phyloP scores from a whole-genome alignment of 768 basidiomycete species.

The Coprinopsis strossmayeri region DNA sequence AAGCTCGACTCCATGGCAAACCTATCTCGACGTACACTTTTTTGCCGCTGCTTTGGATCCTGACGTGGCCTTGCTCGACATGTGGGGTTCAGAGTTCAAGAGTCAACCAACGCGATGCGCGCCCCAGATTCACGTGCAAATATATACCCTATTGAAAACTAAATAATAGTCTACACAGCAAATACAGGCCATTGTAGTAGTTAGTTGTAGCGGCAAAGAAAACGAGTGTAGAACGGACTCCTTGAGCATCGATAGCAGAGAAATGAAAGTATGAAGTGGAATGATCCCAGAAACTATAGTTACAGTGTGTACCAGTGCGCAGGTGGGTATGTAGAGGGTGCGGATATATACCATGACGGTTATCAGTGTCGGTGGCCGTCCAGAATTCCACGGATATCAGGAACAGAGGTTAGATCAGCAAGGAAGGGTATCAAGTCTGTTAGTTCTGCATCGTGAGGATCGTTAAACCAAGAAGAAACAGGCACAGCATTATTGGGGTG shows the following conservation, averaged over 20 bases:
- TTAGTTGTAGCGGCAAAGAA: not conserved
- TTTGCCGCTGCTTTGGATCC: not conserved
- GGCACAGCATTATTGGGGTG: constrained; percentile 99
- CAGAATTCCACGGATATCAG: constrained; percentile 87
- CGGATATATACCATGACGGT: constrained; percentile 1
- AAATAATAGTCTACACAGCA: not conserved
- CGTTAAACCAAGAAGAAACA: constrained; percentile 99
- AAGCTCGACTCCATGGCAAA: not conserved
- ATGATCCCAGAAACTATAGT: constrained; percentile 5
- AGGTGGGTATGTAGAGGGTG: constrained; percentile 6
- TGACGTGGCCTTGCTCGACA: constrained; percentile 3
- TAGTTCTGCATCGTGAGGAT: constrained; percentile 95
- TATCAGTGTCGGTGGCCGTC: constrained; percentile 63
- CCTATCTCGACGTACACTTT: not conserved
- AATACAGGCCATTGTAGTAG: not conserved
- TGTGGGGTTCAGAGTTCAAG: not conserved
- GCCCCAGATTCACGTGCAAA: constrained; percentile 4
- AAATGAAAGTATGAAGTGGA: constrained; percentile 1
- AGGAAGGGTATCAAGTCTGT: constrained; percentile 95
- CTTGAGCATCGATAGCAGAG: not conserved
- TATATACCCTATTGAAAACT: not conserved
- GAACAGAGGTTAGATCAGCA: constrained; percentile 75
- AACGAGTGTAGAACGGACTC: not conserved
- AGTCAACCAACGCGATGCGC: no score
- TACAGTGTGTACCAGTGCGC: not conserved